Percentiles rank a stretch among this genome's conserved stretches.
phyloP scores from a whole-genome alignment of 2,329 filamentous ascomycete species.

The Emergomyces africanus region DNA sequence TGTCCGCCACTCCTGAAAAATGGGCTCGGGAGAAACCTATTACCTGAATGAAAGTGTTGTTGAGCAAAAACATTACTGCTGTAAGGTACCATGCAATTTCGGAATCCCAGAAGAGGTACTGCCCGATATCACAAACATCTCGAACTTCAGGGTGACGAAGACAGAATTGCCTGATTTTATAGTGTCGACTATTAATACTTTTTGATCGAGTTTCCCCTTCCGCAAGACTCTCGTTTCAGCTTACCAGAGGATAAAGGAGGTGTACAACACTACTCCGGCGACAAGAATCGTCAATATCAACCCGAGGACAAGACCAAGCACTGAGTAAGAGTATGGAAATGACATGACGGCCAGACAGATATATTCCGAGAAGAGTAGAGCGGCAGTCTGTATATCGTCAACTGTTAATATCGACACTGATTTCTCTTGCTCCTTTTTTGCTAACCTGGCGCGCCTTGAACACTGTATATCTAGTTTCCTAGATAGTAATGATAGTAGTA shows the following conservation, averaged over 20 bases:
- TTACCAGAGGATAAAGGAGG: slow-evolving; percentile 54
- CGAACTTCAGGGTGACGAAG: slow-evolving; percentile 79
- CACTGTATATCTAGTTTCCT: too few relatives aligned
- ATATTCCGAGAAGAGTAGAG: slow-evolving; percentile 84
- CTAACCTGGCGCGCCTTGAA: too few relatives aligned
- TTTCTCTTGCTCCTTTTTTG: neutral
- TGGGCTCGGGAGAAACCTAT: slow-evolving; percentile 1
- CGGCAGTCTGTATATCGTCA: slow-evolving; percentile 50
- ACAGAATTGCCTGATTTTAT: slow-evolving; percentile 68
- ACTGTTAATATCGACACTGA: neutral
- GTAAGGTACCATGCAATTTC: slow-evolving; percentile 56
- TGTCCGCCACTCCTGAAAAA: neutral
- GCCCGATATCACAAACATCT: slow-evolving; percentile 90
- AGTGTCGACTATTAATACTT: slow-evolving; percentile 8
- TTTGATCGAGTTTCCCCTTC: neutral
- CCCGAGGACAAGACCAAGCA: slow-evolving; percentile 75
- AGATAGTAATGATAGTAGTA: too few relatives aligned
- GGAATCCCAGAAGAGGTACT: slow-evolving; percentile 83
- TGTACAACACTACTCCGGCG: slow-evolving; percentile 70
- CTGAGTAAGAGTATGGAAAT: slow-evolving; percentile 84
- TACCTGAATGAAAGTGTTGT: slow-evolving; percentile 84
- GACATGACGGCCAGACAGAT: slow-evolving; percentile 92
- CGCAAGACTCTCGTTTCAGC: slow-evolving; percentile 11
- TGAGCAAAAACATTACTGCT: slow-evolving; percentile 80
- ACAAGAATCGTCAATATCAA: slow-evolving; percentile 71